phyloP scores from a whole-genome alignment of 2,329 filamentous ascomycete species.

The Scytalidium lignicola region DNA sequence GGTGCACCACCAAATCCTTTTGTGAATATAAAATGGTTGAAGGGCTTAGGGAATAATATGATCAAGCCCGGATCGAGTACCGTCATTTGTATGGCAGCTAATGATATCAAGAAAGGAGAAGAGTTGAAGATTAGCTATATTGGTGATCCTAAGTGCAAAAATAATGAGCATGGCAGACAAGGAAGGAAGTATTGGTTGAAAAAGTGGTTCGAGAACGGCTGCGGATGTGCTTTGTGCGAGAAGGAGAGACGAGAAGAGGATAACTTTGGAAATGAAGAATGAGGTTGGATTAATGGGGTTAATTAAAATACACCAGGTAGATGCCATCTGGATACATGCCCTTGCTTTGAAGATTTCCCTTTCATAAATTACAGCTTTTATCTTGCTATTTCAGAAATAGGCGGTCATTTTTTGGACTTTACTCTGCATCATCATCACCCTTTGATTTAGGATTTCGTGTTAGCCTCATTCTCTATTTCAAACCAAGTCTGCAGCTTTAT shows the following conservation, averaged over 20 bases:
- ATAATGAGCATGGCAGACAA: neutral
- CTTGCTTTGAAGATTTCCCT: no score
- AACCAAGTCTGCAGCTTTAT: no score
- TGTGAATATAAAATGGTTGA: conserved; percentile 1
- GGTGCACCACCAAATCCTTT: conserved; percentile 4
- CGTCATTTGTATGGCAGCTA: conserved; percentile 14
- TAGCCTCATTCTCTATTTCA: no score
- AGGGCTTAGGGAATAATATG: conserved; percentile 5
- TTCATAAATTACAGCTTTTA: no score
- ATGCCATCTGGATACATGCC: neutral
- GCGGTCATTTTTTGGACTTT: no score
- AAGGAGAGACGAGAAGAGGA: conserved; percentile 10
- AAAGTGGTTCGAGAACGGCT: conserved; percentile 24
- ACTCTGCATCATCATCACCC: no score
- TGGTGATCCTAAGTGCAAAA: conserved; percentile 13
- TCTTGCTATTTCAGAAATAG: no score
- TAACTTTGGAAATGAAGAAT: neutral
- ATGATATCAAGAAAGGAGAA: conserved; percentile 20
- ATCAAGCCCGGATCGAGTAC: conserved; percentile 15
- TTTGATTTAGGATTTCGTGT: no score
- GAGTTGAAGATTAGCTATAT: conserved; percentile 25
- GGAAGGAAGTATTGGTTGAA: conserved; percentile 10
- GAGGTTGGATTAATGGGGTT: neutral
- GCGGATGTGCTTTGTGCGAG: conserved; percentile 20
- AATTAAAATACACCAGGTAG: neutral